Percentiles rank a stretch among this genome's conserved stretches.
Evolutionary conservation across 2,329 filamentous ascomycete species (phyloP).

Genomic region (Neonectria coccinea): DNA sequence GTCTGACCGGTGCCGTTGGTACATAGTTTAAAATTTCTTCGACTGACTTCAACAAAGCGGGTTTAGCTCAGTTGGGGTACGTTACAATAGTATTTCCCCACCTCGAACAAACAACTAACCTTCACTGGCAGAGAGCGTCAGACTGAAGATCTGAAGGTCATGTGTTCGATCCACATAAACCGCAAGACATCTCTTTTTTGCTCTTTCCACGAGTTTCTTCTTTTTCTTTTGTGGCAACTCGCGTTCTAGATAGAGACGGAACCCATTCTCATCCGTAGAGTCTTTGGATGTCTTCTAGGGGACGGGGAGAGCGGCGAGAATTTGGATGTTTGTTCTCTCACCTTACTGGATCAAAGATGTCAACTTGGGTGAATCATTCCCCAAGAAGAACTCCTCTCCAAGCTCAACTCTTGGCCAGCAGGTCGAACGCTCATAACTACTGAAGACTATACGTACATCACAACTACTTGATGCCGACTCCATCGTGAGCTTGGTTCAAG

Average conservation of each 20-base stretch:
- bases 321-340: neutral
- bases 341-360: neutral
- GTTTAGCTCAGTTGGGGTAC: constrained; percentile 9
- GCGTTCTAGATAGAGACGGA: neutral
- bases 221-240: too few relatives aligned
- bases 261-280: neutral
- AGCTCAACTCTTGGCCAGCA: neutral
- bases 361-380: neutral
- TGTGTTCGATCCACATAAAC: constrained; percentile 6
- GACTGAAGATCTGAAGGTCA: constrained; percentile 10
- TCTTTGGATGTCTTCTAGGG: neutral
- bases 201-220: too few relatives aligned
- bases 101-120: neutral
- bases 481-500: too few relatives aligned
- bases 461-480: neutral
- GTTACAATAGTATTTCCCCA: neutral
- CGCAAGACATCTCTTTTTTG: neutral
- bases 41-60: neutral
- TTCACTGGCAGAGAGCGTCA: constrained; percentile 7
- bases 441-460: neutral
- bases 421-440: neutral
- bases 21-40: neutral
- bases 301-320: too few relatives aligned
- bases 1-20: too few relatives aligned
- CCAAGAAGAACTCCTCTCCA: neutral